A percentile compares a stretch with the other conserved stretches of the same genome.
Evolutionary conservation across 768 basidiomycete genomes (phyloP).

Genomic region (Tubosaeta brunneosetosa): DNA sequence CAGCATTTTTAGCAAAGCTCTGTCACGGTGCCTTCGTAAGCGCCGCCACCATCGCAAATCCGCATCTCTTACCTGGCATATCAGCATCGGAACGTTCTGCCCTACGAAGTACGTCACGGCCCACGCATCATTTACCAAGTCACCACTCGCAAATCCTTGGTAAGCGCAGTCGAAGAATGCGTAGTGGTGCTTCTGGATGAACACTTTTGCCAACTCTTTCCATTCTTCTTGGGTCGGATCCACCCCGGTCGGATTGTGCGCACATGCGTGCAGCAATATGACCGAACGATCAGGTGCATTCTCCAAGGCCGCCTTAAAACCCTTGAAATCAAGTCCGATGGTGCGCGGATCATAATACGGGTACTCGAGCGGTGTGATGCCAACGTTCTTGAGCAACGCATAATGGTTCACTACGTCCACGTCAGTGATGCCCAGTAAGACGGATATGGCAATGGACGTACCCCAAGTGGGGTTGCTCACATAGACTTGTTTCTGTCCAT

Average conservation of each 20-base stretch:
- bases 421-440: background rate
- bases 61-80: constrained; percentile 69
- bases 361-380: constrained; percentile 81
- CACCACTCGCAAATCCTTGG: constrained; percentile 94
- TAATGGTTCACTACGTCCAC: constrained; percentile 69
- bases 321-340: constrained; percentile 77
- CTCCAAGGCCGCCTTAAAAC: constrained; percentile 57
- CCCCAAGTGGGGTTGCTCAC: constrained; percentile 96
- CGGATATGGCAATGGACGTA: constrained; percentile 33
- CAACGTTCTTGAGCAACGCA: constrained; percentile 87
- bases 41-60: background rate
- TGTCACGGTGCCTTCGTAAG: constrained; percentile 32
- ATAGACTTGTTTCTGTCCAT: constrained; percentile 63
- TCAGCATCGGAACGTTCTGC: constrained; percentile 65
- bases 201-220: constrained; percentile 66
- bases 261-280: constrained; percentile 89
- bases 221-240: constrained; percentile 90
- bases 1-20: constrained; percentile 98
- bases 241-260: constrained; percentile 96
- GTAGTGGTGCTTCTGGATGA: constrained; percentile 72
- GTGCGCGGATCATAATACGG: constrained; percentile 93
- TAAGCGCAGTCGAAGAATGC: constrained; percentile 96
- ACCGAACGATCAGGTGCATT: constrained; percentile 72
- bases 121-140: constrained; percentile 87
- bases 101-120: constrained; percentile 86